Evolutionary conservation across 768 basidiomycete species (phyloP).

Genomic region (Naematelia encephala): DNA sequence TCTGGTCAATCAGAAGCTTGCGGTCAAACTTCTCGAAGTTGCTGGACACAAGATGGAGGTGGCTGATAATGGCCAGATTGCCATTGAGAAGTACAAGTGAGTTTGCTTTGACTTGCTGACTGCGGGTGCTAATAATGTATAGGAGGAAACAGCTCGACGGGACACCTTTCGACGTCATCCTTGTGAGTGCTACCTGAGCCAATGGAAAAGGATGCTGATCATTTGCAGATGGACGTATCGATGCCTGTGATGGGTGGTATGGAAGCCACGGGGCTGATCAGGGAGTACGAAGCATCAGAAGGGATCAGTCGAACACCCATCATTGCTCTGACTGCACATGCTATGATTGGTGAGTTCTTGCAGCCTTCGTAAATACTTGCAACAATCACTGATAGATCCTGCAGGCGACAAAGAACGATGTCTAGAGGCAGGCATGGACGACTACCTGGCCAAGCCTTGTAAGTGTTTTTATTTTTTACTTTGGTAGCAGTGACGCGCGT

Average conservation of each 20-base stretch:
- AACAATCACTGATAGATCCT: too few species aligned
- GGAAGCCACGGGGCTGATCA: slow-evolving; percentile 91
- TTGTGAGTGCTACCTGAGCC: slow-evolving; percentile 59
- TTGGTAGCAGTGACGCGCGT: neutral
- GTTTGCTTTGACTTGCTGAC: slow-evolving; percentile 9
- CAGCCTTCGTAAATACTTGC: too few species aligned
- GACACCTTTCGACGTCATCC: slow-evolving; percentile 83
- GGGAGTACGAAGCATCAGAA: slow-evolving; percentile 73
- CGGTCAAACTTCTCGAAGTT: slow-evolving; percentile 92
- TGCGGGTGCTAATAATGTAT: slow-evolving; percentile 15
- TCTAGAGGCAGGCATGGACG: slow-evolving; percentile 48
- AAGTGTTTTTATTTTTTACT: slow-evolving; percentile 2
- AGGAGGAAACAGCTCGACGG: slow-evolving; percentile 56
- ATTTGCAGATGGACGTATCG: slow-evolving; percentile 84
- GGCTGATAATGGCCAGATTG: slow-evolving; percentile 92
- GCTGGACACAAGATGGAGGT: slow-evolving; percentile 94
- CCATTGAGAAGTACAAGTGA: slow-evolving; percentile 68
- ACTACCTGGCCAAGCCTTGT: slow-evolving; percentile 47
- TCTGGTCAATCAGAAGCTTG: slow-evolving; percentile 69
- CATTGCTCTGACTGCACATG: slow-evolving; percentile 94
- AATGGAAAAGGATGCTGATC: neutral
- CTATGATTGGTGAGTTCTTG: slow-evolving; percentile 54
- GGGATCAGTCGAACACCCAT: slow-evolving; percentile 76
- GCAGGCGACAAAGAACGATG: slow-evolving; percentile 50
- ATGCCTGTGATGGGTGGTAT: slow-evolving; percentile 81